Conservation (phyloP, 179 eudicot genomes). For the Vitellaria paradoxa region DNA sequence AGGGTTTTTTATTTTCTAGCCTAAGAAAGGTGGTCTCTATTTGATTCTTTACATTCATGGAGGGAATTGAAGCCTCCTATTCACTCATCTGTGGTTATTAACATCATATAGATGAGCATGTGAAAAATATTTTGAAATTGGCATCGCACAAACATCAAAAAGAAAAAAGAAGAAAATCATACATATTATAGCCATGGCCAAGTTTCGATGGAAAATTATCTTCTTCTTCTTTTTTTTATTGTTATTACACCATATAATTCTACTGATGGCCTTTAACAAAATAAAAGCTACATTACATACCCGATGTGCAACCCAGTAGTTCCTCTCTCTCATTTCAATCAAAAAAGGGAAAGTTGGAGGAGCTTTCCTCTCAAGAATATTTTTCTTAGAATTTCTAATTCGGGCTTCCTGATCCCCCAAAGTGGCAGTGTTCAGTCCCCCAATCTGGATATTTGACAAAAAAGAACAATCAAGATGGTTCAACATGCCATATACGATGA, state of each 20-base stretch:
- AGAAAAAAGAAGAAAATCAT: no score
- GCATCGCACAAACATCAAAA: no score
- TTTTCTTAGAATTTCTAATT: conserved; percentile 41
- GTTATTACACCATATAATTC: no score
- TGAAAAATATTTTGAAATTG: no score
- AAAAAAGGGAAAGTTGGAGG: conserved; percentile 49
- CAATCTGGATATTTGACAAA: conserved; percentile 32
- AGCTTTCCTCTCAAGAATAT: conserved; percentile 40
- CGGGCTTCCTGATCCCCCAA: conserved; percentile 49
- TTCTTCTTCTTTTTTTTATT: no score
- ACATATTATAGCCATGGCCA: no score
- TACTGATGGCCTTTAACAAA: background rate
- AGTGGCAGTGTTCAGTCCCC: conserved; percentile 36
- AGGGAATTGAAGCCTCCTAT: no score
- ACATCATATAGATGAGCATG: no score
- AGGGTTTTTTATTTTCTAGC: background rate
- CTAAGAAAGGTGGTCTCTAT: no score
- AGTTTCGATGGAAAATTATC: no score
- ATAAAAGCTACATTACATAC: conserved; percentile 17
- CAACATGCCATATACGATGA: background rate
- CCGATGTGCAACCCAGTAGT: conserved; percentile 49
- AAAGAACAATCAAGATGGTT: background rate
- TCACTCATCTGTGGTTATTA: no score
- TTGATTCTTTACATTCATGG: no score
- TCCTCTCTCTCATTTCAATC: conserved; percentile 50